Evolutionary conservation across 352 stramenopile genomes (phyloP), one percentile per base, ranked within the genome.

Genomic region (Globisporangium recalcitrans): DNA sequence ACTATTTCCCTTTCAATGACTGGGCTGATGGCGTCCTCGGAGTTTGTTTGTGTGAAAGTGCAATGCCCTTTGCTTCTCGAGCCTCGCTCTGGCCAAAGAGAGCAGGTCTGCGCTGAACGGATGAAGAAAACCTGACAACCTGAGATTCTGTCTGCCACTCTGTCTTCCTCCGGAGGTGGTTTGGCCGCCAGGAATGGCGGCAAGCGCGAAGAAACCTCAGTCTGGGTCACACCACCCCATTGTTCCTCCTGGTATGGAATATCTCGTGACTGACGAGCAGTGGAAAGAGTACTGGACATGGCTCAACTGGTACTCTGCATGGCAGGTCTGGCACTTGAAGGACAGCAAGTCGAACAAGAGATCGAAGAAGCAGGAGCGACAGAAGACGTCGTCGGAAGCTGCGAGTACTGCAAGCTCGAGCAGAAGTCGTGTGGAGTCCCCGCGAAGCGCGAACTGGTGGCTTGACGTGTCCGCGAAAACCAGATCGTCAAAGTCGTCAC

Each of bases 261-360:
- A 81, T 14, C 56, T 88, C 5, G 77, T 86, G 42, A 82, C 74
- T 6, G 69, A 86, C 19, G 60, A 78, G 27, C 73, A 88, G 48
- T 69, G 76, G 68, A 51, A 67, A 0, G 77, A 88, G 21, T 88
- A 88, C 60, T 88, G 78, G 77, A 79, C 65, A 22, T 88, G 79
- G 77, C 56, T 88, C 48, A 76, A 86, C 46, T 88, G 79, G 78
- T 88, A 86, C 57, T 86, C 78, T 0, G 82, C 73, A 32, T 86
- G 78, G 78, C 78, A 88, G 32, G 60, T 88, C 34, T 86, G 77
- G 75, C 86, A 86, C 48, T 57, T 86, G 57, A 78, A 78, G 59
- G 64, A 70, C 32, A 51, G 49, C 40, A 70, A 70, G 11, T 58
- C 34, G 27, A 52, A 58, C 19, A 27, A 65, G 51, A 53, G 56